Evolutionary conservation across 495 filamentous ascomycete genomes (phyloP), one percentile per base, ranked within the genome.

Genomic region (Neurospora hispaniola): DNA sequence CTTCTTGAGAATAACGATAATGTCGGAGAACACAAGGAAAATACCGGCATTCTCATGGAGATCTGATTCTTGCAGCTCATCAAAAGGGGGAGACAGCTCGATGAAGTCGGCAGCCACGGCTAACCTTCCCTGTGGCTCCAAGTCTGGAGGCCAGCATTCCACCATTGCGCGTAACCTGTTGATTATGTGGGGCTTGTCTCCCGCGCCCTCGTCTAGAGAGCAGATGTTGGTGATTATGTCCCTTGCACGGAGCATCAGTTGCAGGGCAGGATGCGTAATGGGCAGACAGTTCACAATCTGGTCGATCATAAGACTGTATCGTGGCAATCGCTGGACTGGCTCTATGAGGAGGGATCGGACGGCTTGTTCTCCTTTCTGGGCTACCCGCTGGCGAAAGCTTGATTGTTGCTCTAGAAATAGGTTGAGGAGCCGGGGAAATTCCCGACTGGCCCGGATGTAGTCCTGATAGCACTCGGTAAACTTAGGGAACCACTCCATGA

Each of bases 181-280:
- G 16, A 91, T 86, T 69, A 92, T 85, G 76, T 92, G 89, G 4
- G 88, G 86, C 71, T 93, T 89, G 73, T 92, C 90, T 1, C 87
- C 86, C 35, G 88, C 81, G 0, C 88, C 84, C 39, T 88, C 89
- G 74, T 97, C 93, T 71, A 97, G 87, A 23, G 94, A 94, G 79
- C 96, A 99, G 46, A 99, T 98, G 42, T 96, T 94, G 20, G 94
- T 92, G 74, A 99, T 92, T 69, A 97, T 90, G 78, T 97, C 94
- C 73, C 94, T 86, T 11, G 96, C 94, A 77, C 92, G 93, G 31
- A 96, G 86, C 78, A 99, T 89, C 9, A 84, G 85, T 73, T 90
- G 88, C 69, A 97, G 84, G 1, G 94, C 94, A 20, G 92, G 91
- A 77, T 98, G 94, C 11, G 91, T 89, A 46, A 92, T 86, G 8